Evolutionary conservation across 768 basidiomycete genomes (phyloP).

Genomic region (Dioszegia aurantiaca): DNA sequence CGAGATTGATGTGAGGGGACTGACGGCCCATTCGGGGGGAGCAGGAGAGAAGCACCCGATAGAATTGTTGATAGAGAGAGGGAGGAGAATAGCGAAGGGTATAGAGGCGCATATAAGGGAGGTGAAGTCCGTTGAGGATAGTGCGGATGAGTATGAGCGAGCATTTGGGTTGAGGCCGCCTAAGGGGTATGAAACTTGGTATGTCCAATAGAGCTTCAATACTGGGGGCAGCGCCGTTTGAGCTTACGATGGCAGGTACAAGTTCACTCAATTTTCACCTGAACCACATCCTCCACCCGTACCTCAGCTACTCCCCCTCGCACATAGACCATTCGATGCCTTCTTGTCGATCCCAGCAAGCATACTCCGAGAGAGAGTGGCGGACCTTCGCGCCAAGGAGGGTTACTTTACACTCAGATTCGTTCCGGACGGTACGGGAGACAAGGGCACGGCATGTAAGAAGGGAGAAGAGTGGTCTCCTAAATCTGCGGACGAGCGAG

Average conservation of each 20-base stretch:
- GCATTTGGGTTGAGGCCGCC: conserved; percentile 34
- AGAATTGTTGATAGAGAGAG: conserved; percentile 32
- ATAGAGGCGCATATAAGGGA: conserved; percentile 24
- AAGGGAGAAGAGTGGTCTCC: conserved; percentile 28
- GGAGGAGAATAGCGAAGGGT: conserved; percentile 21
- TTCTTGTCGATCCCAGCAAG: conserved; percentile 26
- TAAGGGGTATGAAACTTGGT: conserved; percentile 38
- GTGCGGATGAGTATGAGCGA: conserved; percentile 36
- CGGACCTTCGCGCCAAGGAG: conserved; percentile 21
- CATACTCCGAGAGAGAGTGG: conserved; percentile 25
- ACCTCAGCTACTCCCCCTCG: conserved; percentile 23
- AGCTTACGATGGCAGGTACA: conserved; percentile 22
- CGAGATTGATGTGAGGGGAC: conserved; percentile 9
- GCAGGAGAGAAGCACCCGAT: conserved; percentile 28
- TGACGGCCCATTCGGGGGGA: neutral
- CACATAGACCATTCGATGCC: conserved; percentile 30
- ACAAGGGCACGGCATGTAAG: conserved; percentile 36
- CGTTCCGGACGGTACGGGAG: conserved; percentile 38
- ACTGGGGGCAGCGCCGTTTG: no score
- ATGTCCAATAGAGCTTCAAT: neutral
- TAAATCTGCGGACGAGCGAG: conserved; percentile 20
- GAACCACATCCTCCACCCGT: conserved; percentile 22
- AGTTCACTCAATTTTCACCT: conserved; percentile 26
- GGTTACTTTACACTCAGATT: conserved; percentile 31
- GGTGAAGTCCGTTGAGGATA: conserved; percentile 29